These are phyloP conservation scores for Pyrrhoderma noxium DNA, from an alignment of 1,284 basidiomycete species.

Conservation along the genomic window DNA sequence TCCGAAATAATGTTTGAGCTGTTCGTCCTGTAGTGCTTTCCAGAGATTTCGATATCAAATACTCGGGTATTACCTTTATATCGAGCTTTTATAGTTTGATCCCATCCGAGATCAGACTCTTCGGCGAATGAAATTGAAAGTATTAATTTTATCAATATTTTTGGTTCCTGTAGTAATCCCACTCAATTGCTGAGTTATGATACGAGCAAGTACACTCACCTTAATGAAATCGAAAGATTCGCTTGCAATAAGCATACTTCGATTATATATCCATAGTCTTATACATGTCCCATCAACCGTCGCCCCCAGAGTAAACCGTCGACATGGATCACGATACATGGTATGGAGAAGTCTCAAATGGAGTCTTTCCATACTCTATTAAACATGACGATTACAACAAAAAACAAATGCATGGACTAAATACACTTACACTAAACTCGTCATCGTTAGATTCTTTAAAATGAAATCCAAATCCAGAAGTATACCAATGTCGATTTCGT, in stretches of 20 bases:
- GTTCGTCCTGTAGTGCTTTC: no score
- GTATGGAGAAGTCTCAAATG: not conserved
- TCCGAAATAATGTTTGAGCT: no score
- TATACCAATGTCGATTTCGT: no score
- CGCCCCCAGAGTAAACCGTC: not conserved
- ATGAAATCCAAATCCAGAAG: no score
- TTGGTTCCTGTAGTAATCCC: not conserved
- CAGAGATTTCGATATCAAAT: no score
- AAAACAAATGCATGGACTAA: no score
- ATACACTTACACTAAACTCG: no score
- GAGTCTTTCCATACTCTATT: no score
- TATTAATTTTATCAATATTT: not conserved
- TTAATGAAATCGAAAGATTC: not conserved
- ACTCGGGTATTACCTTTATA: no score
- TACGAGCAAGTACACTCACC: not conserved
- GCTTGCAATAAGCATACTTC: not conserved
- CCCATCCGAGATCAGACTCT: slow-evolving; percentile 3
- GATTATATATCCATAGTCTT: no score
- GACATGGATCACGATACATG: not conserved
- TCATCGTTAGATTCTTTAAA: no score
- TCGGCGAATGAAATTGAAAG: not conserved
- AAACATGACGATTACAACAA: no score
- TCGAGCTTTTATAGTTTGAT: not conserved
- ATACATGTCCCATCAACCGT: not conserved
- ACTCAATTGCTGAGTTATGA: not conserved